Evolutionary conservation across 768 basidiomycete species (phyloP).

Genomic region (Amanita rubescens): DNA sequence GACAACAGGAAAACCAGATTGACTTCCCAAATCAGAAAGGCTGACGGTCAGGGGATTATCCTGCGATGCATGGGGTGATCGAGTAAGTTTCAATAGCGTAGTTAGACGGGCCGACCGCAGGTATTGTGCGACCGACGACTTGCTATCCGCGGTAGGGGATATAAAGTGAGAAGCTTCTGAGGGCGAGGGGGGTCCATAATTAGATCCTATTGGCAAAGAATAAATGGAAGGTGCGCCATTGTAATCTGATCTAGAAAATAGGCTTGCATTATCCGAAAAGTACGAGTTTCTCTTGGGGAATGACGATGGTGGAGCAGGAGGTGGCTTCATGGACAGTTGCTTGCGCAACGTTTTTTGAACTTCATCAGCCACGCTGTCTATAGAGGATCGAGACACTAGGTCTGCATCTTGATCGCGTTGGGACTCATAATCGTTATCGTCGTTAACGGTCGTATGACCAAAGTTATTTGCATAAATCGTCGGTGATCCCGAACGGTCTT

Average conservation of each 20-base stretch:
- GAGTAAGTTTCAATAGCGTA: constrained; percentile 68
- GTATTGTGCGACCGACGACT: constrained; percentile 68
- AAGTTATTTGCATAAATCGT: constrained; percentile 38
- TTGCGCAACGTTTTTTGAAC: constrained; percentile 61
- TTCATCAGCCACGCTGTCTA: constrained; percentile 85
- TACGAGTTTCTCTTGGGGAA: constrained; percentile 43
- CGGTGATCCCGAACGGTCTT: constrained; percentile 41
- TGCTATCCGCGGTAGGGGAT: constrained; percentile 26
- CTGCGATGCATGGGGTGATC: constrained; percentile 71
- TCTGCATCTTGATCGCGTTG: constrained; percentile 57
- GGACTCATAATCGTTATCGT: constrained; percentile 49
- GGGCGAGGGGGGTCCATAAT: constrained; percentile 40
- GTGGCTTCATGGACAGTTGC: constrained; percentile 37
- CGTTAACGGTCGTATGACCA: constrained; percentile 39
- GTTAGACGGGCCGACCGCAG: constrained; percentile 83
- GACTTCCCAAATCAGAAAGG: constrained; percentile 85
- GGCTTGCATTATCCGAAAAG: constrained; percentile 50
- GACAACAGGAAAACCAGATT: constrained; percentile 81
- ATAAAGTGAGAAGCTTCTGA: constrained; percentile 31
- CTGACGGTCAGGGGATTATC: constrained; percentile 77
- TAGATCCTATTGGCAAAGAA: constrained; percentile 43
- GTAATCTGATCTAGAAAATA: constrained; percentile 48
- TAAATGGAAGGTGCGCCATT: constrained; percentile 39
- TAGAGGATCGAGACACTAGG: constrained; percentile 69
- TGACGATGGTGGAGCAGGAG: constrained; percentile 31